Conservation (phyloP, 1,284 basidiomycete species). For the Waitea zeae region DNA sequence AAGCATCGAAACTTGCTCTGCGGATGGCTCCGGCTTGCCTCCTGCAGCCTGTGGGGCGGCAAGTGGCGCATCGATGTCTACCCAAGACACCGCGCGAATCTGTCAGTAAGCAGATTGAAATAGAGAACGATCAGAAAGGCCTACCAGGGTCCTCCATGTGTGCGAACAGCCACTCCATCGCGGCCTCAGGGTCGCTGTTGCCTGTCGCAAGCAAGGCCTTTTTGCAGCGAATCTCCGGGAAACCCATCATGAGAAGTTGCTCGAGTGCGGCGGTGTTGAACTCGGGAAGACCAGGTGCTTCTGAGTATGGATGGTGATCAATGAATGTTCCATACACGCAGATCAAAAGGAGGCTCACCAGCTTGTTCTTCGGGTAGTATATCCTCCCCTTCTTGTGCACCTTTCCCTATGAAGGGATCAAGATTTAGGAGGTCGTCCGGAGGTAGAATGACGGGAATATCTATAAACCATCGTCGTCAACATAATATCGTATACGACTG, state of each 20-base stretch:
- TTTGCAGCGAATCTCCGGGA: slow-evolving; percentile 68
- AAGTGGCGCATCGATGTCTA: slow-evolving; percentile 84
- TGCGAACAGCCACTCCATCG: slow-evolving; percentile 91
- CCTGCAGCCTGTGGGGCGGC: slow-evolving; percentile 14
- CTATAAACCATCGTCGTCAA: slow-evolving; percentile 18
- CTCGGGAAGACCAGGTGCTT: slow-evolving; percentile 26
- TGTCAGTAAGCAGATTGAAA: background rate
- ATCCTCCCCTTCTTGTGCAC: slow-evolving; percentile 59
- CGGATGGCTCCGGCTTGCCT: slow-evolving; percentile 33
- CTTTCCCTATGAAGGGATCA: slow-evolving; percentile 55
- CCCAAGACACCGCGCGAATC: slow-evolving; percentile 1
- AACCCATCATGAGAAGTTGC: slow-evolving; percentile 78
- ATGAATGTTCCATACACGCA: background rate
- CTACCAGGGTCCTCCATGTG: slow-evolving; percentile 90
- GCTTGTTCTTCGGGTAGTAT: slow-evolving; percentile 46
- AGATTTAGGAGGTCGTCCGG: slow-evolving; percentile 42
- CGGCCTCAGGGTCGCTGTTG: slow-evolving; percentile 59
- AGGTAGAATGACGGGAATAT: slow-evolving; percentile 76
- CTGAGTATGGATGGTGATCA: slow-evolving; percentile 1
- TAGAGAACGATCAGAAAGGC: slow-evolving; percentile 8
- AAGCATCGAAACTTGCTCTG: slow-evolving; percentile 58
- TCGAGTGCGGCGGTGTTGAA: slow-evolving; percentile 63
- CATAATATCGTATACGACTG: no score
- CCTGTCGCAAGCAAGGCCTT: slow-evolving; percentile 86
- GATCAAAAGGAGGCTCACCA: slow-evolving; percentile 12